Evolutionary conservation across 2,329 filamentous ascomycete genomes (phyloP), one percentile per base, ranked within the genome.

Genomic region (Aspergillus pseudoviridinutans): DNA sequence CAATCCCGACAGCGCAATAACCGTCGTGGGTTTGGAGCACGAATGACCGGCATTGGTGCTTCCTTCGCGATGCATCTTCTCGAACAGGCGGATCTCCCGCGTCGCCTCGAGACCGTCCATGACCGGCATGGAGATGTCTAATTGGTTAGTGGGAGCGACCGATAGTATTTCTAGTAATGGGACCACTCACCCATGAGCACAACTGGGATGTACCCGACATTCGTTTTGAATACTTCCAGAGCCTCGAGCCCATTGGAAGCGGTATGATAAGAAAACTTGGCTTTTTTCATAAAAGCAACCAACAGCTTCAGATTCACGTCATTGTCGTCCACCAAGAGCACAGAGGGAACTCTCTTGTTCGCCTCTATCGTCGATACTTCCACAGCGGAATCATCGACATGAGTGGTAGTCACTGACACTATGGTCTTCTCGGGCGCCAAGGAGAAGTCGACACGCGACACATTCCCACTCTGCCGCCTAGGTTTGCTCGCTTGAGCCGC

Each of bases 261-360:
- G 1, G 68, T 68, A 22, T 66, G 59, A 35, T 71, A 71, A 3
- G 63, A 55, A 38, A 67, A 64, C 1, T 63, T 63, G 24, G 65
- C 60, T 49, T 73, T 74, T 35, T 65, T 62, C 60, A 69, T 68
- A 52, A 63, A 72, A 2, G 70, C 68, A 25, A 65, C 59, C n/a
- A 74, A 64, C 17, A 75, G 61, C 42, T 66, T 64, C 3, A 74
- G 60, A 55, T 76, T 75, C 32, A 75, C 53, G 6, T 62, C 61
- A 55, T 76, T 76, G 59, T 76, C 74, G 54, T 76, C 74, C 2
- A 76, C 74, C 10, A 76, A 59, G 2, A 76, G 58, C 3, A 74
- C 60, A 25, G 57, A 41, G 29, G 22, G 24, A 24, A 32, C 35
- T 2, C 32, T 52, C 25, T 57, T 49, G 17, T 22, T 14, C 10